These are phyloP conservation scores for Elaeis oleifera DNA, from an alignment of 202 grass and related monocot species.

Conservation along the genomic window DNA sequence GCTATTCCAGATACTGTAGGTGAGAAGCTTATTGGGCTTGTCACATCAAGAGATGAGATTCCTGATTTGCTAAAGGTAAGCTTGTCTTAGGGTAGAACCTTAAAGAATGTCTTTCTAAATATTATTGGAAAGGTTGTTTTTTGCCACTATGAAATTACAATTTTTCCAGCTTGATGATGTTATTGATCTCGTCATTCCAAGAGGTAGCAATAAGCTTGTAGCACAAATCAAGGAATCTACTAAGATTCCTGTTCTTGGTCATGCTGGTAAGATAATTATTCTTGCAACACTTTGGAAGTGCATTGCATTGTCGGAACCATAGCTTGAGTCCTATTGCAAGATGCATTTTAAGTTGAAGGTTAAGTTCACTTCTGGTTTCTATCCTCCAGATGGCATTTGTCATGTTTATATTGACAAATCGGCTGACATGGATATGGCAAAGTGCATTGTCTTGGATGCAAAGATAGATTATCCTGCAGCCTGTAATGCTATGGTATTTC, in stretches of 20 bases:
- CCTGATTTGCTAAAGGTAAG: slow-evolving; percentile 84
- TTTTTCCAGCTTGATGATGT: slow-evolving; percentile 88
- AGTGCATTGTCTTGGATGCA: slow-evolving; percentile 71
- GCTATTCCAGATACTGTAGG: slow-evolving; percentile 75
- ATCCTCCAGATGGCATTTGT: slow-evolving; percentile 75
- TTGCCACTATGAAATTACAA: slow-evolving; percentile 7
- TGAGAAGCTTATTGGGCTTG: slow-evolving; percentile 77
- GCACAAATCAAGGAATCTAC: slow-evolving; percentile 93
- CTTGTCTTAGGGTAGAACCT: not conserved
- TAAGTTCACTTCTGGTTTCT: slow-evolving; percentile 12
- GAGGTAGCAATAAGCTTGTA: slow-evolving; percentile 95
- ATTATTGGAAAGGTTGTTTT: too few species aligned
- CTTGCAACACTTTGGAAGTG: not conserved
- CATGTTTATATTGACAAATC: slow-evolving; percentile 98
- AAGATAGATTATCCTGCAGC: slow-evolving; percentile 96
- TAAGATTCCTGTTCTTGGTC: slow-evolving; percentile 95
- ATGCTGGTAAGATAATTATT: slow-evolving; percentile 57
- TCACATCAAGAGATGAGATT: slow-evolving; percentile 92
- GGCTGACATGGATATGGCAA: slow-evolving; percentile 87
- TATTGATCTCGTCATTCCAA: slow-evolving; percentile 97
- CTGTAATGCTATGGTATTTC: slow-evolving; percentile 90
- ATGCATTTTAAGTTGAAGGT: slow-evolving; percentile 3
- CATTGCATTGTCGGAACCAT: not conserved
- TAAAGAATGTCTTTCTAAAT: too few species aligned
- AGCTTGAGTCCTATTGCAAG: slow-evolving; percentile 7